Percentiles rank a stretch among this genome's conserved stretches.
phyloP scores from a whole-genome alignment of 768 basidiomycete species.

The Suillus subalutaceus region DNA sequence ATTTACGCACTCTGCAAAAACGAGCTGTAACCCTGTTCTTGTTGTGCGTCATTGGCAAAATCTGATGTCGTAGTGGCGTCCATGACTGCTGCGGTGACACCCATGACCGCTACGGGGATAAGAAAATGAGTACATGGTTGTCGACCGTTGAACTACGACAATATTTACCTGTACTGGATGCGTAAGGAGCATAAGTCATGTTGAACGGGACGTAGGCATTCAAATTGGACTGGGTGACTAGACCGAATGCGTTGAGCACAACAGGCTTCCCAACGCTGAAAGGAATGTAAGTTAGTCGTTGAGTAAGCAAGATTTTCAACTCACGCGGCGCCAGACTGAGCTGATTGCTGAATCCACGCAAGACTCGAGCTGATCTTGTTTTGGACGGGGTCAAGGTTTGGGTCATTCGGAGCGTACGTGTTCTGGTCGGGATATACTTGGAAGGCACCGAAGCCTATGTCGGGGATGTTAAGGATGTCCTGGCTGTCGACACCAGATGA shows the following conservation, averaged over 20 bases:
- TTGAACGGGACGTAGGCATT: conserved; percentile 67
- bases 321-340: conserved; percentile 47
- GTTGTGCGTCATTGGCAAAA: conserved; percentile 57
- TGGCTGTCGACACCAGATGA: conserved; percentile 68
- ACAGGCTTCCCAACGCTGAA: conserved; percentile 59
- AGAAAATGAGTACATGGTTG: conserved; percentile 6
- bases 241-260: conserved; percentile 57
- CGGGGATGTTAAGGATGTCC: conserved; percentile 59
- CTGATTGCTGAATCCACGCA: conserved; percentile 59
- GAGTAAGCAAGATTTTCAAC: conserved; percentile 12
- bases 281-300: conserved; percentile 9
- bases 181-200: conserved; percentile 45
- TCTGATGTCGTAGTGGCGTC: conserved; percentile 37
- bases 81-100: too few species aligned
- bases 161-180: conserved; percentile 33
- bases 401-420: conserved; percentile 51
- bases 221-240: conserved; percentile 59
- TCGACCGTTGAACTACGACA: neutral
- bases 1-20: conserved; percentile 51
- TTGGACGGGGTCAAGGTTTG: conserved; percentile 51
- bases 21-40: conserved; percentile 52
- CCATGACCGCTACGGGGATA: conserved; percentile 16
- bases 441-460: conserved; percentile 63
- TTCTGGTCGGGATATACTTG: conserved; percentile 73
- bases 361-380: conserved; percentile 53